A percentile compares a stretch with the other conserved stretches of the same genome.
Evolutionary conservation across 2,329 filamentous ascomycete species (phyloP).

Genomic region (Ophiognomonia clavigignenti-juglandacearum): DNA sequence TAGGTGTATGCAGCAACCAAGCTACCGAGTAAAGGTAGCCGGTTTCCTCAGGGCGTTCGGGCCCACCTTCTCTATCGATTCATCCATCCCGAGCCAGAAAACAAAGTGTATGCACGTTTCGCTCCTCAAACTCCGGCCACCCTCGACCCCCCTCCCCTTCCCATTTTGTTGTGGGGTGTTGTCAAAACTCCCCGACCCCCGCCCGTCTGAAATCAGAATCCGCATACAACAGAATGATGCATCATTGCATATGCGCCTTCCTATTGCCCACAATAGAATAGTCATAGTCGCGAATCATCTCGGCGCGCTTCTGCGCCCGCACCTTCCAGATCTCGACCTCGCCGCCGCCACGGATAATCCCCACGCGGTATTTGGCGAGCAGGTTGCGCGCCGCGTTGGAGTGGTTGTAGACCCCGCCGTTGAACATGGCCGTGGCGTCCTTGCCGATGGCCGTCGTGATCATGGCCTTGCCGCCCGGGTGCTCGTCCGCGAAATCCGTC

Average conservation of each 20-base stretch:
- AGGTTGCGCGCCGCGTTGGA: slow-evolving; percentile 87
- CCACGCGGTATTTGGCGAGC: slow-evolving; percentile 80
- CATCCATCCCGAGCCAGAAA: too few species aligned
- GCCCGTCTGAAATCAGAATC: too few species aligned
- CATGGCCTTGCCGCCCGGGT: slow-evolving; percentile 82
- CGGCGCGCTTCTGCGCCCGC: slow-evolving; percentile 31
- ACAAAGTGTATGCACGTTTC: too few species aligned
- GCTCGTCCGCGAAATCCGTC: slow-evolving; percentile 76
- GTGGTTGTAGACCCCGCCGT: slow-evolving; percentile 84
- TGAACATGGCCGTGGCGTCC: slow-evolving; percentile 86
- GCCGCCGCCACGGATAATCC: slow-evolving; percentile 78
- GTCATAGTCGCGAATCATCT: slow-evolving; percentile 11
- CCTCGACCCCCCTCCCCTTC: too few species aligned
- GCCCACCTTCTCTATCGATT: too few species aligned
- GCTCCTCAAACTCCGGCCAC: too few species aligned
- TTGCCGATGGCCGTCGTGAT: slow-evolving; percentile 79
- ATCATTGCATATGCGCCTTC: not conserved
- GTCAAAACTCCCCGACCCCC: too few species aligned
- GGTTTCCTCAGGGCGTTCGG: too few species aligned
- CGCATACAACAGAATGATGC: too few species aligned
- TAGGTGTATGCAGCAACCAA: too few species aligned
- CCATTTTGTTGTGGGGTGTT: too few species aligned
- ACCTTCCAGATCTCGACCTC: slow-evolving; percentile 89
- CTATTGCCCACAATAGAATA: slow-evolving; percentile 6
- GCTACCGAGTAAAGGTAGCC: too few species aligned